Evolutionary conservation across 441 rosid genomes (phyloP).

Genomic region (Caryocar brasiliense): DNA sequence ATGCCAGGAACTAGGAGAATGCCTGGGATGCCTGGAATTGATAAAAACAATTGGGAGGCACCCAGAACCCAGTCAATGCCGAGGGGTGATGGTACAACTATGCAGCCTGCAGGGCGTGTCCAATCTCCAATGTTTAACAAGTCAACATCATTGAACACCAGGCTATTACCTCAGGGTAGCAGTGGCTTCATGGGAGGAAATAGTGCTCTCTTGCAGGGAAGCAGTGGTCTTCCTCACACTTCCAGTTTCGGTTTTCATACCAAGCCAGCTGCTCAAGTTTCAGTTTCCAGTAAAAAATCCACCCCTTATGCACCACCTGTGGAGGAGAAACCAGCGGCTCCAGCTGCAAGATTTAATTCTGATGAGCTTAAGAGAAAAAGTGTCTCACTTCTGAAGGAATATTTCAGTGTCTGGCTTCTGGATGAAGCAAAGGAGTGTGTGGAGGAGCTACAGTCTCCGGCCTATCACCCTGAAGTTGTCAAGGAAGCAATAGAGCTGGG

Average conservation of each 20-base stretch:
- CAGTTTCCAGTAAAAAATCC: slow-evolving; percentile 17
- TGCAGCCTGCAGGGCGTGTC: slow-evolving; percentile 34
- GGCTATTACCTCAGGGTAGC: slow-evolving; percentile 67
- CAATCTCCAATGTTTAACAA: slow-evolving; percentile 33
- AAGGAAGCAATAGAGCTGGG: slow-evolving; percentile 71
- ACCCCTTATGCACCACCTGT: slow-evolving; percentile 19
- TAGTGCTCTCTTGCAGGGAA: slow-evolving; percentile 67
- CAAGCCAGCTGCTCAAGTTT: slow-evolving; percentile 20
- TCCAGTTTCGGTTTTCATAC: slow-evolving; percentile 10
- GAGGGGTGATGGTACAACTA: slow-evolving; percentile 51
- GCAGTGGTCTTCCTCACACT: slow-evolving; percentile 24
- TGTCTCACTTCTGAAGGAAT: slow-evolving; percentile 58
- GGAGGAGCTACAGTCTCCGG: slow-evolving; percentile 57
- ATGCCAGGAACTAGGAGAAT: slow-evolving; percentile 89
- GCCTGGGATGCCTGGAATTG: slow-evolving; percentile 86
- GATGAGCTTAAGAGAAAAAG: slow-evolving; percentile 54
- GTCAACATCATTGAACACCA: slow-evolving; percentile 43
- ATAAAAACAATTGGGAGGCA: slow-evolving; percentile 74
- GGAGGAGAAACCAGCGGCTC: slow-evolving; percentile 34
- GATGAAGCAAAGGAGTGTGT: slow-evolving; percentile 74
- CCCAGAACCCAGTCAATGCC: slow-evolving; percentile 61
- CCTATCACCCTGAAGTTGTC: slow-evolving; percentile 63
- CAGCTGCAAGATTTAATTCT: slow-evolving; percentile 28
- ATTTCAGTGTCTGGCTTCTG: slow-evolving; percentile 38
- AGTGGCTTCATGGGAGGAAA: slow-evolving; percentile 49